Evolutionary conservation across 2,329 filamentous ascomycete species (phyloP).

Genomic region (Colletotrichum incanum): DNA sequence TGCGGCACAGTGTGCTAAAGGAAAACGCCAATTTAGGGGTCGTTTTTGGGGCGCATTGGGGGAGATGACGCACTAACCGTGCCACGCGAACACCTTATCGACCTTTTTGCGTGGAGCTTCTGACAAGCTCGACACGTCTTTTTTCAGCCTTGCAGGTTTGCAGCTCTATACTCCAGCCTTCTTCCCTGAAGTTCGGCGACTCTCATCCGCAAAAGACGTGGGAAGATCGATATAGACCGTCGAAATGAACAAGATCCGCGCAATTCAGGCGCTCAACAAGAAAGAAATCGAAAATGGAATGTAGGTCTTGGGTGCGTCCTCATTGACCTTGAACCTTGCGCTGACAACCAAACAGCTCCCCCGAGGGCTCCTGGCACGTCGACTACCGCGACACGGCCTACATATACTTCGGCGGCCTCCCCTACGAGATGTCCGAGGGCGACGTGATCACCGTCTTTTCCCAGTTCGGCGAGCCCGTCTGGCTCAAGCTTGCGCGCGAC

Average conservation of each 20-base stretch:
- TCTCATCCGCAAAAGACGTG: no score
- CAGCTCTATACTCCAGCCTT: slow-evolving; percentile 11
- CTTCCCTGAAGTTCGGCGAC: not conserved
- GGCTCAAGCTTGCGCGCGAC: slow-evolving; percentile 92
- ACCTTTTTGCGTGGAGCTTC: slow-evolving; percentile 27
- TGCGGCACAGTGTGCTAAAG: slow-evolving; percentile 32
- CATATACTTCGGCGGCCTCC: slow-evolving; percentile 94
- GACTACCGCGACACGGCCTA: slow-evolving; percentile 99
- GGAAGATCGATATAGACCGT: not conserved
- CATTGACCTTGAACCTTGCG: slow-evolving; percentile 9
- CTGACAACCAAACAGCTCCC: slow-evolving; percentile 68
- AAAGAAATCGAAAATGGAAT: slow-evolving; percentile 92
- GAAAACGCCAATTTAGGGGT: slow-evolving; percentile 33
- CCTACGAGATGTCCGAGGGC: slow-evolving; percentile 93
- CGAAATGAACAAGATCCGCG: slow-evolving; percentile 89
- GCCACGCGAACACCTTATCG: slow-evolving; percentile 18
- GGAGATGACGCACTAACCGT: slow-evolving; percentile 39
- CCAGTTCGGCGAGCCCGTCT: slow-evolving; percentile 95
- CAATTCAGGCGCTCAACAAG: slow-evolving; percentile 94
- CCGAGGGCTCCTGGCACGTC: slow-evolving; percentile 94
- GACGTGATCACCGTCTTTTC: slow-evolving; percentile 97
- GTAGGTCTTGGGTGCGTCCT: slow-evolving; percentile 61
- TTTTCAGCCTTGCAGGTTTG: slow-evolving; percentile 40
- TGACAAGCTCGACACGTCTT: slow-evolving; percentile 16
- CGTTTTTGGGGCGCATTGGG: slow-evolving; percentile 18